Conservation (phyloP, 1,284 basidiomycete genomes). For the Rhodotorula sp. region DNA sequence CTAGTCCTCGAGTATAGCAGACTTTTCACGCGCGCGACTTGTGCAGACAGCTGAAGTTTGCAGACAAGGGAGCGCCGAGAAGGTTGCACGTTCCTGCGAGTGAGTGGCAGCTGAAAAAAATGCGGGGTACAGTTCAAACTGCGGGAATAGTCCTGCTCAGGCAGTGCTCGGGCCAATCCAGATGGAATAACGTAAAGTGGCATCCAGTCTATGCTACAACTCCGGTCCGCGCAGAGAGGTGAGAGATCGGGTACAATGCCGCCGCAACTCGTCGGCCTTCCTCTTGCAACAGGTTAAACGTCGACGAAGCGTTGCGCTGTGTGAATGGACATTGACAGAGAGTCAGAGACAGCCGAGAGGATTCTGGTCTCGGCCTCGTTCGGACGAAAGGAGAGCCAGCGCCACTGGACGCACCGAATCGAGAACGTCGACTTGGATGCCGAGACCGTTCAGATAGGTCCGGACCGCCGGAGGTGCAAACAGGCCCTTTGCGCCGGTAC, state of each 20-base stretch:
- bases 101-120: neutral
- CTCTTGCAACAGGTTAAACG: conserved; percentile 87
- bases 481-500: conserved; percentile 72
- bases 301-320: conserved; percentile 86
- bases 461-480: conserved; percentile 69
- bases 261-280: conserved; percentile 89
- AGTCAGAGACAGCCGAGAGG: neutral
- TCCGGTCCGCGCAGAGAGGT: conserved; percentile 33
- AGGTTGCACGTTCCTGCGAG: neutral
- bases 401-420: conserved; percentile 68
- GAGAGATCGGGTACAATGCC: conserved; percentile 56
- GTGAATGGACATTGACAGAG: rapidly evolving
- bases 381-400: conserved; percentile 1
- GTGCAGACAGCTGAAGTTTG: neutral
- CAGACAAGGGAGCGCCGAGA: neutral
- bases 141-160: too few species aligned
- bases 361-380: neutral
- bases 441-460: conserved; percentile 68
- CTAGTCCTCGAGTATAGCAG: too few species aligned
- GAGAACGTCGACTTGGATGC: conserved; percentile 91
- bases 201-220: neutral
- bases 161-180: too few species aligned
- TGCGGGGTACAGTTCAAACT: neutral
- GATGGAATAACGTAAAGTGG: neutral
- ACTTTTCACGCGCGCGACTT: neutral